phyloP scores from a whole-genome alignment of 345 rosid species.

The Brassica carinata region DNA sequence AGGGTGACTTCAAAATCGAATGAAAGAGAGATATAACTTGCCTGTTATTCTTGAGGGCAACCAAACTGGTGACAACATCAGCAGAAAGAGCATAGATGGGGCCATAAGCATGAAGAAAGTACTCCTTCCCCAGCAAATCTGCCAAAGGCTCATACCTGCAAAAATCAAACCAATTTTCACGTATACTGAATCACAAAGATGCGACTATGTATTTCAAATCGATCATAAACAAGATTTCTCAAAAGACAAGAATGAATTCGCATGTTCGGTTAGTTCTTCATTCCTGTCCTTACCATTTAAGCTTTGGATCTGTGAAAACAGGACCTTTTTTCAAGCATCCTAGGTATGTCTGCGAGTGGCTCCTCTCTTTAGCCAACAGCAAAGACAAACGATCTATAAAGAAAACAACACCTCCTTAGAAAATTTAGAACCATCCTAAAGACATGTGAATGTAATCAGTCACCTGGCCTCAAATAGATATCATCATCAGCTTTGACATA shows the following conservation, averaged over 20 bases:
- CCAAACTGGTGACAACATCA: slow-evolving; percentile 81
- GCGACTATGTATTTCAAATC: neutral
- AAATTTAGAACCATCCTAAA: neutral
- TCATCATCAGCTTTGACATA: slow-evolving; percentile 98
- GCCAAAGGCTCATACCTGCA: slow-evolving; percentile 89
- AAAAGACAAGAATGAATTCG: slow-evolving; percentile 4
- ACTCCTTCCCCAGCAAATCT: slow-evolving; percentile 78
- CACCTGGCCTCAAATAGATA: slow-evolving; percentile 90
- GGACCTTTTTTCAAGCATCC: slow-evolving; percentile 96
- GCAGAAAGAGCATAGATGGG: slow-evolving; percentile 93
- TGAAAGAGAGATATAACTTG: slow-evolving; percentile 29
- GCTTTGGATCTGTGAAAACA: slow-evolving; percentile 81
- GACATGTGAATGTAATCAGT: neutral
- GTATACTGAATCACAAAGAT: slow-evolving; percentile 24
- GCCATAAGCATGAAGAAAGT: slow-evolving; percentile 94
- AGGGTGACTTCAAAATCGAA: slow-evolving; percentile 5
- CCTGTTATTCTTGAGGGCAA: slow-evolving; percentile 81
- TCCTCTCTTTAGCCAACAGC: slow-evolving; percentile 78
- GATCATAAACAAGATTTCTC: neutral
- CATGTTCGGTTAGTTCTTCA: neutral
- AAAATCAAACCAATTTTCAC: slow-evolving; percentile 1
- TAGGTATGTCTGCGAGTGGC: slow-evolving; percentile 82
- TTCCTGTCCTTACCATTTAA: slow-evolving; percentile 64
- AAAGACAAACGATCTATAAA: slow-evolving; percentile 70
- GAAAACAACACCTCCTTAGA: slow-evolving; percentile 17